These are phyloP conservation scores for Stachybotrys chlorohalonatus DNA, from an alignment of 2,329 filamentous ascomycete genomes.

Conservation along the genomic window DNA sequence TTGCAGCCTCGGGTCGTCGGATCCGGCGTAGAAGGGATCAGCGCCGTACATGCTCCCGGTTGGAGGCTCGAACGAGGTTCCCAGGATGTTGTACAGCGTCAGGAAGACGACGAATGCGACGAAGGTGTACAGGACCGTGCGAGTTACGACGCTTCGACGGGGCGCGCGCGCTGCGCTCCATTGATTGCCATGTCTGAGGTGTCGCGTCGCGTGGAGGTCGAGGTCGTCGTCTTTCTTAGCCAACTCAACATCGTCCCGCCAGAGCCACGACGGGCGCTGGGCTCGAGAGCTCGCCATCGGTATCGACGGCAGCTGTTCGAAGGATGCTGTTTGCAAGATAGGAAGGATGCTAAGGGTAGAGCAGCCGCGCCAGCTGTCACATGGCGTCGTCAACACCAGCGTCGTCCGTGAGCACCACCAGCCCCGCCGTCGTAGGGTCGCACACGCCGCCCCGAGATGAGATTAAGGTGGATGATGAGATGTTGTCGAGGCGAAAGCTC, in stretches of 20 bases:
- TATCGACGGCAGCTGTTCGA: conserved; percentile 3
- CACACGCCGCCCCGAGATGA: too few relatives aligned
- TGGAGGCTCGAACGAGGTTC: conserved; percentile 33
- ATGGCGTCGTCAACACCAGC: background rate
- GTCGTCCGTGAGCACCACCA: too few relatives aligned
- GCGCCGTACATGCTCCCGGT: background rate
- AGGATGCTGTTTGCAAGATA: background rate
- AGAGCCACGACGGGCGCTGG: conserved; percentile 26
- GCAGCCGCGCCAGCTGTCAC: background rate
- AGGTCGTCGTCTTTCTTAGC: conserved; percentile 54
- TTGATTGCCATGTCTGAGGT: conserved; percentile 16
- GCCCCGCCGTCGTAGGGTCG: too few relatives aligned
- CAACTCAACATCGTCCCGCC: conserved; percentile 44
- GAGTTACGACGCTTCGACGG: conserved; percentile 44
- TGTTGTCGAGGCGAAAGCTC: too few relatives aligned
- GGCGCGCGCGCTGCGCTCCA: conserved; percentile 35
- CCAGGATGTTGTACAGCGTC: conserved; percentile 10
- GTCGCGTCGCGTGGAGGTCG: conserved; percentile 9
- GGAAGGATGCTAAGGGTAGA: background rate
- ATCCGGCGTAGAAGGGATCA: background rate
- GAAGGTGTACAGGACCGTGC: conserved; percentile 37
- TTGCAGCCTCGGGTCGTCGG: background rate
- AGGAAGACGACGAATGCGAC: conserved; percentile 48
- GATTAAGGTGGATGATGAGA: too few relatives aligned
- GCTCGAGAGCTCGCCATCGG: conserved; percentile 27